Conservation (phyloP, 768 basidiomycete species). For the Strobilomyces dryophilus region DNA sequence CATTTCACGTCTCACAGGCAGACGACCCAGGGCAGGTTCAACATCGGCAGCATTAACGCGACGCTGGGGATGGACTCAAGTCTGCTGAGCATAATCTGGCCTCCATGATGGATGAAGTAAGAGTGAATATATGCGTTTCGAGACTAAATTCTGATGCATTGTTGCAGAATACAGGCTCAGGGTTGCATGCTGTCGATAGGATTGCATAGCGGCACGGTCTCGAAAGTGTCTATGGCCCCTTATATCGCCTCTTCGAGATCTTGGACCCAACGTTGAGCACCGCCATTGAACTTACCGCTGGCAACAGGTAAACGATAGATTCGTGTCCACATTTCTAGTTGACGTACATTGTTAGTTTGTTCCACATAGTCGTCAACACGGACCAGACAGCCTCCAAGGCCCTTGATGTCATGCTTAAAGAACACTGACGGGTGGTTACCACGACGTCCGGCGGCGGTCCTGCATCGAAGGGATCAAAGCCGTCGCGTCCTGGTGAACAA, state of each 20-base stretch:
- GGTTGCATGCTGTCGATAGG: constrained; percentile 79
- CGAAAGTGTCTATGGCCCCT: constrained; percentile 86
- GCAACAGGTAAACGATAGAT: constrained; percentile 67
- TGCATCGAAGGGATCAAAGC: constrained; percentile 83
- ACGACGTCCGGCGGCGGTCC: constrained; percentile 86
- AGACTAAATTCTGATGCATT: neutral
- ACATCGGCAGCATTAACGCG: constrained; percentile 71
- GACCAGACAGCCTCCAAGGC: constrained; percentile 89
- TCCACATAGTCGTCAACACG: constrained; percentile 97
- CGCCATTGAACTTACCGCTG: constrained; percentile 92
- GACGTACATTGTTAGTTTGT: constrained; percentile 48
- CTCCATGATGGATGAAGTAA: constrained; percentile 94
- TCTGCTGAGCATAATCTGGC: constrained; percentile 74
- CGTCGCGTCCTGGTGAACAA: constrained; percentile 70
- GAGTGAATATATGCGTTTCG: neutral
- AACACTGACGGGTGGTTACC: constrained; percentile 94
- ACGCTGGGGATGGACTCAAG: constrained; percentile 78
- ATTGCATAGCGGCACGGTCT: constrained; percentile 75
- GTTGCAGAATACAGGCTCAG: constrained; percentile 81
- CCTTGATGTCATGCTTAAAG: constrained; percentile 90
- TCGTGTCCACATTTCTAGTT: neutral
- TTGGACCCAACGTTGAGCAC: constrained; percentile 85
- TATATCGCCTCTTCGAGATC: constrained; percentile 92
- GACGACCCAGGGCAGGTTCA: constrained; percentile 53
- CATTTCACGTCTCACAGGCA: constrained; percentile 40